Conservation (phyloP, 192 early-diverging fungal species). For the Chytriomyces confervae region DNA sequence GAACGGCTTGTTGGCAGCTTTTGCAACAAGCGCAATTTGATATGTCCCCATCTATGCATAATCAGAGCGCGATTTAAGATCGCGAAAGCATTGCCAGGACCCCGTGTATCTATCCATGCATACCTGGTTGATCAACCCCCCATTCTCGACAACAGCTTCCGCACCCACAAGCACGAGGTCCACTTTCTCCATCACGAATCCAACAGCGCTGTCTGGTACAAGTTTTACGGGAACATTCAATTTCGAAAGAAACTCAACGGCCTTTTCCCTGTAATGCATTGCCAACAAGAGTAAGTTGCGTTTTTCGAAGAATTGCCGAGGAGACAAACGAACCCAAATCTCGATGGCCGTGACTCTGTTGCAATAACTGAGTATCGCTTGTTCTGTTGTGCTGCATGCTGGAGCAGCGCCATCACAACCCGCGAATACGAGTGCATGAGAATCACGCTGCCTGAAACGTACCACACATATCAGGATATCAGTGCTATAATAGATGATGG, state of each 20-base stretch:
- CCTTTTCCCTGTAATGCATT: conserved; percentile 35
- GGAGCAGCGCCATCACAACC: conserved; percentile 85
- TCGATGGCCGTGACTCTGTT: conserved; percentile 84
- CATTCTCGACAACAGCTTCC: conserved; percentile 97
- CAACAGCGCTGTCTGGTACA: conserved; percentile 86
- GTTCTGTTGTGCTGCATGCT: conserved; percentile 72
- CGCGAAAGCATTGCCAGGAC: conserved; percentile 12
- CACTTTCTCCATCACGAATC: conserved; percentile 89
- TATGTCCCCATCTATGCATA: conserved; percentile 83
- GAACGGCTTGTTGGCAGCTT: conserved; percentile 91
- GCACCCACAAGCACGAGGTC: conserved; percentile 97
- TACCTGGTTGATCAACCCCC: conserved; percentile 93
- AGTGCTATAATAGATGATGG: too few species aligned
- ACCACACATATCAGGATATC: too few species aligned
- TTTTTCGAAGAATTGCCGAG: too few species aligned
- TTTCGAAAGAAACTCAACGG: conserved; percentile 70
- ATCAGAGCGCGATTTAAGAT: too few species aligned
- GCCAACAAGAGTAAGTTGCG: too few species aligned
- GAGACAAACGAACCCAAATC: conserved; percentile 61
- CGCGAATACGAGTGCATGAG: conserved; percentile 96
- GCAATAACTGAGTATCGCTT: conserved; percentile 93
- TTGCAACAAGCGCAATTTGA: conserved; percentile 93
- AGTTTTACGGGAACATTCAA: conserved; percentile 83
- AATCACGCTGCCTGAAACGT: conserved; percentile 54
- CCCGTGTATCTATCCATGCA: conserved; percentile 5